These are phyloP conservation scores for Umbelopsis sp. DNA, from an alignment of 192 early-diverging fungal genomes.

Conservation along the genomic window DNA sequence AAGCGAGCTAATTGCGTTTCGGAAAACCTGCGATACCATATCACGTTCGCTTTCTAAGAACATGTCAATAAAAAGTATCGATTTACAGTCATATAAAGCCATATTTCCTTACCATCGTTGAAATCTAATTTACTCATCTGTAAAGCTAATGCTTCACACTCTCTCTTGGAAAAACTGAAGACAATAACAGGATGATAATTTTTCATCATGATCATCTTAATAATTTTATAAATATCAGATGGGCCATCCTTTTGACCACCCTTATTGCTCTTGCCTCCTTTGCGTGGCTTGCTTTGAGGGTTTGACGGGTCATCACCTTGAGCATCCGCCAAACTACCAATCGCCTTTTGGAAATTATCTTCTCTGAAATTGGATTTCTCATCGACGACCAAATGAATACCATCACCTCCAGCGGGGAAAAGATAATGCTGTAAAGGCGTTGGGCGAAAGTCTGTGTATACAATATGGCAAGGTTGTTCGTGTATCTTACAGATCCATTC, in stretches of 20 bases:
- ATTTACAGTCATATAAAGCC: too few relatives aligned
- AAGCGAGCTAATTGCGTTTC: conserved; percentile 83
- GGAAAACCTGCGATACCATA: conserved; percentile 83
- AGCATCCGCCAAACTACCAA: conserved; percentile 68
- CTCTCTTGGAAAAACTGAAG: conserved; percentile 92
- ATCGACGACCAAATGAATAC: conserved; percentile 95
- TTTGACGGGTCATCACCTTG: conserved; percentile 63
- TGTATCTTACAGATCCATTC: conserved; percentile 97
- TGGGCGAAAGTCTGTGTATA: conserved; percentile 96
- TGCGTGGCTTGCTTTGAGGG: conserved; percentile 47
- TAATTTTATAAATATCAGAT: conserved; percentile 90
- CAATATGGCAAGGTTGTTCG: conserved; percentile 97
- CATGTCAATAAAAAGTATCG: background rate
- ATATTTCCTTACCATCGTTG: conserved; percentile 57
- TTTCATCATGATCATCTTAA: conserved; percentile 93
- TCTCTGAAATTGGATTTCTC: conserved; percentile 94
- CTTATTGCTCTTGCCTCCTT: conserved; percentile 55
- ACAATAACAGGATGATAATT: conserved; percentile 99
- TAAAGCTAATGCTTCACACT: conserved; percentile 91
- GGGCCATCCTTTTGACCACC: conserved; percentile 60
- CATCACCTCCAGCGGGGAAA: conserved; percentile 88
- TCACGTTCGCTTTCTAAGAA: conserved; percentile 72
- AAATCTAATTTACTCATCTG: conserved; percentile 93
- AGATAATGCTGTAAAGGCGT: conserved; percentile 97
- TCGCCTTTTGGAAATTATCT: conserved; percentile 93